Evolutionary conservation across 805 yeast species (phyloP).

Genomic region (Sugiyamaella qingdaonensis): DNA sequence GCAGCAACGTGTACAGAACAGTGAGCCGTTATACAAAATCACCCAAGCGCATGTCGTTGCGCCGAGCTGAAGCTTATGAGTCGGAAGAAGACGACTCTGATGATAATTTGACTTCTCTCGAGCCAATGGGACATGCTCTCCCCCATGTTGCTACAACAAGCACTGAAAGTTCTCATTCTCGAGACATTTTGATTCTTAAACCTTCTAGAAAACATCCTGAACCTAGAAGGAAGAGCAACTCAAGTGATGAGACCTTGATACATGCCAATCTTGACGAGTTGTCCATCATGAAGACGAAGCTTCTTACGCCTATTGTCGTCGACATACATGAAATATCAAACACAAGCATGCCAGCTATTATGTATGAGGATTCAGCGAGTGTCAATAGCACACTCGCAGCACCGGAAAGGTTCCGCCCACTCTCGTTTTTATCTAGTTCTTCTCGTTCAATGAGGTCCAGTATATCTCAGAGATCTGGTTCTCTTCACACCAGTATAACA

Average conservation of each 20-base stretch:
- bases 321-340: background rate
- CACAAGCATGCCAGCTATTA: too few relatives aligned
- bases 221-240: background rate
- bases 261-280: background rate
- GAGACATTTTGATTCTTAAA: background rate
- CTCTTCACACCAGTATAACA: background rate
- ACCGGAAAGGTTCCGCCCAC: background rate
- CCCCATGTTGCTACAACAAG: constrained; percentile 6
- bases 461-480: background rate
- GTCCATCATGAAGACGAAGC: background rate
- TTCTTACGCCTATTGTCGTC: background rate
- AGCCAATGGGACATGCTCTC: constrained; percentile 10
- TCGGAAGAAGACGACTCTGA: constrained; percentile 16
- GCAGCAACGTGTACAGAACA: background rate
- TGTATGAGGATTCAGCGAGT: too few relatives aligned
- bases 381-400: too few relatives aligned
- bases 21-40: background rate
- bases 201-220: background rate
- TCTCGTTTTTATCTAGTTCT: background rate
- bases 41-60: background rate
- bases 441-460: background rate
- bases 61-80: background rate
- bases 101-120: constrained; percentile 21
- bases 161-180: background rate
- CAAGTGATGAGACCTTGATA: background rate